These are phyloP conservation scores for Byssothecium circinans DNA, from an alignment of 2,329 filamentous ascomycete genomes.

Conservation along the genomic window DNA sequence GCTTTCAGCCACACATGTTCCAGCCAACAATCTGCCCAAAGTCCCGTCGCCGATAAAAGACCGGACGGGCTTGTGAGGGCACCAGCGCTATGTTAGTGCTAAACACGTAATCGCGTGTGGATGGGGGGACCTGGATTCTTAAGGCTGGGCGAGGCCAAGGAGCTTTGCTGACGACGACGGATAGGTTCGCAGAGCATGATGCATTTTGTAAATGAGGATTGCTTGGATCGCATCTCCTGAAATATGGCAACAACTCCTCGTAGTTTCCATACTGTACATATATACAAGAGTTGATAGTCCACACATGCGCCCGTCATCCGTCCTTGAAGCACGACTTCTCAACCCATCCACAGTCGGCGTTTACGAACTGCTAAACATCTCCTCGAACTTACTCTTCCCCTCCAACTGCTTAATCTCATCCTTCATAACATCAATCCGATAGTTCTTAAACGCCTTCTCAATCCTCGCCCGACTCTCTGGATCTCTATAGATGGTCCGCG, in stretches of 20 bases:
- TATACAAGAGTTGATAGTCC: background rate
- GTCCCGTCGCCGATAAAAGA: slow-evolving; percentile 10
- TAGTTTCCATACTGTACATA: no score
- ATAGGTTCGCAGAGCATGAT: no score
- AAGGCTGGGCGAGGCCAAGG: background rate
- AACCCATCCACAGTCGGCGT: no score
- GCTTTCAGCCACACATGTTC: slow-evolving; percentile 19
- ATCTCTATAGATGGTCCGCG: slow-evolving; percentile 56
- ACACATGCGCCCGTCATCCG: no score
- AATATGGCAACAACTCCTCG: no score
- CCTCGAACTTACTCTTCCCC: slow-evolving; percentile 35
- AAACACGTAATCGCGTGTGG: background rate
- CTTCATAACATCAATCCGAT: slow-evolving; percentile 64
- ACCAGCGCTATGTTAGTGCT: background rate
- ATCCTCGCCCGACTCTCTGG: slow-evolving; percentile 59
- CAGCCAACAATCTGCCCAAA: slow-evolving; percentile 19
- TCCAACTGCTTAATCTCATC: slow-evolving; percentile 62
- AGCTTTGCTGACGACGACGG: background rate
- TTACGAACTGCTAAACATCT: slow-evolving; percentile 25
- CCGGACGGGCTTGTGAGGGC: background rate
- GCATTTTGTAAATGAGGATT: no score
- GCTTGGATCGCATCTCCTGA: no score
- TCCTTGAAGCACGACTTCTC: no score
- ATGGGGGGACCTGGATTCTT: background rate
- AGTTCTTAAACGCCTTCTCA: slow-evolving; percentile 64